Evolutionary conservation across 129 eudicot genomes (phyloP), one percentile per base, ranked within the genome.

Genomic region (Rutidosis leptorrhynchoides): DNA sequence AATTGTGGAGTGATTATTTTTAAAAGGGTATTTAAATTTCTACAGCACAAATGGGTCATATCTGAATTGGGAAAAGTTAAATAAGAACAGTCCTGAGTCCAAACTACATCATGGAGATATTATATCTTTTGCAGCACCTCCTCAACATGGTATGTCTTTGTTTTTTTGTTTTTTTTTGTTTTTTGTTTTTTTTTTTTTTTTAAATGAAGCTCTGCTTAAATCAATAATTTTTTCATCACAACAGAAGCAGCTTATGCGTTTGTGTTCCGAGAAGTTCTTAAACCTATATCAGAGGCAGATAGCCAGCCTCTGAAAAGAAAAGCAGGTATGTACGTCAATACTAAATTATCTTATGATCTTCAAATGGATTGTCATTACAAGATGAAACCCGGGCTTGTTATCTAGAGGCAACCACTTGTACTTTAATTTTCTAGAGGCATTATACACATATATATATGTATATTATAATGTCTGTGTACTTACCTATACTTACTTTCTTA

Each of bases 11-110:
- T 54, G 26, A 27, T 25, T 2, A 7, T 74, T 58, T 73, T 73
- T 77, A 32, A 70, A 32, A 70, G 64, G 12, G 17, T 40, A 20
- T 68, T 73, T 69, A 49, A 49, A 22, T 54, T 52, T 80, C 26
- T 67, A 74, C 87, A 93, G 98, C 80, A 93, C 96, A 65, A 93
- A 93, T 80, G 98, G 98, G 70, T 88, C 98, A 42, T 93, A 67
- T 65, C 73, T 84, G 4, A 93, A 93, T 68, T 88, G 95, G 92
- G 83, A 83, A 79, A 93, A 76, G 83, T 62, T 85, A 70, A 83
- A 29, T 29, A 86, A 81, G 54, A 77, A 75, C 59, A 84, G 84
- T 46, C 68, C 95, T 1, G 98, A 84, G 72, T 76, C 81, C 10
- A 84, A 80, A 71, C 76, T 93, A 64, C 80, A 72, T 56, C 96